A percentile compares a stretch with the other conserved stretches of the same genome.
Evolutionary conservation across 108 stramenopile species (phyloP).

Genomic region (Craspedostauros australis): DNA sequence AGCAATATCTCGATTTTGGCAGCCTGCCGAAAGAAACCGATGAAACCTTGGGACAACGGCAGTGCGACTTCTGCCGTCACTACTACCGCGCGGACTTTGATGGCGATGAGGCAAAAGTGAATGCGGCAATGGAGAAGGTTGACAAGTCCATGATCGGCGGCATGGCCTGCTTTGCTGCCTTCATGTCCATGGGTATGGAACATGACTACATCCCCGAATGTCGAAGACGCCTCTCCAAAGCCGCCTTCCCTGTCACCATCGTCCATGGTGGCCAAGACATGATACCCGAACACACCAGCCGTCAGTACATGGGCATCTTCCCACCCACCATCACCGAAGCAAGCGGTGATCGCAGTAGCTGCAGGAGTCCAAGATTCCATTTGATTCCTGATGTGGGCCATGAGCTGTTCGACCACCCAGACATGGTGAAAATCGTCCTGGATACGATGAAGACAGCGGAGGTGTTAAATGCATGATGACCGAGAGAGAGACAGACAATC

Average conservation of each 20-base stretch:
- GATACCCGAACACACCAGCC: conserved; percentile 3
- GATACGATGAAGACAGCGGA: too few species aligned
- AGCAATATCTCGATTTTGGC: conserved; percentile 9
- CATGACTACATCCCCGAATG: conserved; percentile 7
- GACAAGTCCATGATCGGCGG: conserved; percentile 3
- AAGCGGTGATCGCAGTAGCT: too few species aligned
- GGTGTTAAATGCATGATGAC: too few species aligned
- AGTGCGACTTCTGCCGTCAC: conserved; percentile 4
- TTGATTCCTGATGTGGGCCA: conserved; percentile 1
- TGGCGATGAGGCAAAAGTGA: not conserved
- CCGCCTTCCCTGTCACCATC: conserved; percentile 14
- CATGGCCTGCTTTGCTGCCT: conserved; percentile 13
- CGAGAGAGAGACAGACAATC: too few species aligned
- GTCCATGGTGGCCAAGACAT: conserved; percentile 13
- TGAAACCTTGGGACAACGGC: conserved; percentile 9
- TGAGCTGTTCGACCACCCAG: conserved; percentile 9
- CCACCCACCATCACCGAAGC: not conserved
- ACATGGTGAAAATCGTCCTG: conserved; percentile 5
- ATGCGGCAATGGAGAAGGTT: too few species aligned
- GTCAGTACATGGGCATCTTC: conserved; percentile 3
- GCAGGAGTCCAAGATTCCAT: too few species aligned
- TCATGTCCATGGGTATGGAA: conserved; percentile 13
- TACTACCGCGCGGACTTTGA: conserved; percentile 14
- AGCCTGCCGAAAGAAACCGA: conserved; percentile 13
- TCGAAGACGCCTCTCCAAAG: not conserved